These are phyloP conservation scores for Oryza officinalis DNA, from an alignment of 176 grass and related monocot genomes.

Conservation along the genomic window DNA sequence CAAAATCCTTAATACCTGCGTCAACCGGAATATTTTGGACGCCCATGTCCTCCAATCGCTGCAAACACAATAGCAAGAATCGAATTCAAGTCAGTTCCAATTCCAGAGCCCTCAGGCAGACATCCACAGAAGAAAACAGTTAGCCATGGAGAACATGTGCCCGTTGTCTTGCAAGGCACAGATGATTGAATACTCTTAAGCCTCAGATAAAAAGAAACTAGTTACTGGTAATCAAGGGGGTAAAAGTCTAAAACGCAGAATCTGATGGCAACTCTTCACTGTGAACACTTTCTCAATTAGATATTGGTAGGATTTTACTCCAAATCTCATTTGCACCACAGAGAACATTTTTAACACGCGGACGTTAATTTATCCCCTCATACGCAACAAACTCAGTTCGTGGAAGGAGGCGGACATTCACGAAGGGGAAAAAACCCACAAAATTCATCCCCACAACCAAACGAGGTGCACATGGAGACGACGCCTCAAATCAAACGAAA, in stretches of 20 bases:
- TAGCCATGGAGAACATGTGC: neutral
- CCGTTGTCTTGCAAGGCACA: too few species aligned
- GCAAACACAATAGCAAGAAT: conserved; percentile 20
- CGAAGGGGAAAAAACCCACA: too few species aligned
- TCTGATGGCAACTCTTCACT: too few species aligned
- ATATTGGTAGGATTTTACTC: neutral
- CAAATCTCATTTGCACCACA: neutral
- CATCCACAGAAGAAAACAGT: neutral
- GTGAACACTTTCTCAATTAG: neutral
- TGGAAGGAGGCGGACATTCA: too few species aligned
- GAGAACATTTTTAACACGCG: neutral
- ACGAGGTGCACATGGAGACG: neutral
- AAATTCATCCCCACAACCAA: too few species aligned
- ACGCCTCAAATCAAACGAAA: neutral
- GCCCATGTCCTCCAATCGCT: conserved; percentile 91
- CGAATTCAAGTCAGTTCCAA: neutral
- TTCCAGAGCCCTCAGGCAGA: neutral
- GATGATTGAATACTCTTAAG: too few species aligned
- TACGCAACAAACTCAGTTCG: too few species aligned
- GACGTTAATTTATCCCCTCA: too few species aligned
- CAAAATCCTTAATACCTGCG: conserved; percentile 67
- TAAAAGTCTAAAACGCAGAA: too few species aligned
- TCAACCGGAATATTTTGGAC: conserved; percentile 68
- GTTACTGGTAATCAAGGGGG: too few species aligned
- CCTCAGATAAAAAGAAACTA: too few species aligned